Conservation (phyloP, 73 alveolate species). For the Blepharisma japonicum region DNA sequence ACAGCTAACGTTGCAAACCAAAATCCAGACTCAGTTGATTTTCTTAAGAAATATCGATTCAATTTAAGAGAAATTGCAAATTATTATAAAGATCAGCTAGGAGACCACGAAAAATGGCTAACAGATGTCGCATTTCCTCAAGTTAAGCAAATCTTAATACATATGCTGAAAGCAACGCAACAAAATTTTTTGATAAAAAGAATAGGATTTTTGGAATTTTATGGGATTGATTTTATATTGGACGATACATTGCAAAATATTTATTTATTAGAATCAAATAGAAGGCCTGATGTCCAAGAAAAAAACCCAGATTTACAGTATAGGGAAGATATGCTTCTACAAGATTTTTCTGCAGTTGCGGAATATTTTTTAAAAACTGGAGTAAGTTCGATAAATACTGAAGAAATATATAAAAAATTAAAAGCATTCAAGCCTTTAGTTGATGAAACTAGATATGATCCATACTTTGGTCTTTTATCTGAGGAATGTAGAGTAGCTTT, state of each 20-base stretch:
- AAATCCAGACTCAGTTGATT: background rate
- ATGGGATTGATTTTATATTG: constrained; percentile 30
- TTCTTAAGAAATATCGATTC: constrained; percentile 1
- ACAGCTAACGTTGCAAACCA: constrained; percentile 29
- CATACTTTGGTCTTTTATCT: constrained; percentile 7
- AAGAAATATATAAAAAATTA: constrained; percentile 2
- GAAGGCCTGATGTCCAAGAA: constrained; percentile 30
- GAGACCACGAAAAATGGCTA: constrained; percentile 20
- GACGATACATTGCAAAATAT: background rate
- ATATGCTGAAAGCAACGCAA: constrained; percentile 30
- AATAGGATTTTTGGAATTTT: constrained; percentile 25
- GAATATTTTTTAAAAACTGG: background rate
- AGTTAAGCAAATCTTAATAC: constrained; percentile 24
- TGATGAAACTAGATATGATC: constrained; percentile 9
- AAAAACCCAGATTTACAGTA: constrained; percentile 28
- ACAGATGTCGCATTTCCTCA: background rate
- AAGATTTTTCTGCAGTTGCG: constrained; percentile 10
- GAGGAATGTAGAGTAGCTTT: background rate
- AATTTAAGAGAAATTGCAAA: constrained; percentile 27
- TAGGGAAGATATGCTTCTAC: background rate
- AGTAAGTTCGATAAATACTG: too few species aligned
- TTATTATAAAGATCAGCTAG: constrained; percentile 18
- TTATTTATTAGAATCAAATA: constrained; percentile 23
- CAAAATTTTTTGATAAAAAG: constrained; percentile 25
- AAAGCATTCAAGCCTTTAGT: constrained; percentile 13